phyloP scores from a whole-genome alignment of 495 filamentous ascomycete genomes.

The Copromyces sp. region DNA sequence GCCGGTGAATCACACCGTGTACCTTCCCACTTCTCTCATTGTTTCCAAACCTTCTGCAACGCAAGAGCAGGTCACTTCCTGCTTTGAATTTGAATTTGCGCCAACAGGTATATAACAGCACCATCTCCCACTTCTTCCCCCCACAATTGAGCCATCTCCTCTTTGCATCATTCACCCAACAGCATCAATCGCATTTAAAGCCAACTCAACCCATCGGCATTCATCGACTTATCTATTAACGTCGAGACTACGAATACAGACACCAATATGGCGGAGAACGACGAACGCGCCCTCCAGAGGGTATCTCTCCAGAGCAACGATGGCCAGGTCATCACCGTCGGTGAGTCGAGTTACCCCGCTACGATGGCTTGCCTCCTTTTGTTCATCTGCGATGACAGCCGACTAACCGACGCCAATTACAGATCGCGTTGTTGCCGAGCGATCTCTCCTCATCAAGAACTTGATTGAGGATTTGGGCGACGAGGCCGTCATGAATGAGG shows the following conservation, averaged over 20 bases:
- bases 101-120: background rate
- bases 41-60: background rate
- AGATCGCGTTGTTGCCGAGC: slow-evolving; percentile 78
- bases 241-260: background rate
- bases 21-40: background rate
- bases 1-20: background rate
- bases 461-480: slow-evolving; percentile 88
- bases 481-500: slow-evolving; percentile 51
- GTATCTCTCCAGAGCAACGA: slow-evolving; percentile 16
- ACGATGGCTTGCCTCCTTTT: background rate
- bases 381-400: background rate
- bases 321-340: slow-evolving; percentile 8
- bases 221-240: background rate
- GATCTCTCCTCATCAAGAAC: slow-evolving; percentile 93
- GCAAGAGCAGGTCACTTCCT: background rate
- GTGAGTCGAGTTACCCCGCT: slow-evolving; percentile 6
- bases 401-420: background rate
- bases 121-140: background rate
- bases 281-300: slow-evolving; percentile 6
- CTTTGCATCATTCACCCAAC: background rate
- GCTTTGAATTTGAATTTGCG: background rate
- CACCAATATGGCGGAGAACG: slow-evolving; percentile 9
- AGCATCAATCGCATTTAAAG: background rate
- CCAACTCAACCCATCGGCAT: slow-evolving; percentile 4
- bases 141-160: background rate